These are phyloP conservation scores for Globisporangium cystogenes DNA, from an alignment of 352 stramenopile species.

Conservation along the genomic window DNA sequence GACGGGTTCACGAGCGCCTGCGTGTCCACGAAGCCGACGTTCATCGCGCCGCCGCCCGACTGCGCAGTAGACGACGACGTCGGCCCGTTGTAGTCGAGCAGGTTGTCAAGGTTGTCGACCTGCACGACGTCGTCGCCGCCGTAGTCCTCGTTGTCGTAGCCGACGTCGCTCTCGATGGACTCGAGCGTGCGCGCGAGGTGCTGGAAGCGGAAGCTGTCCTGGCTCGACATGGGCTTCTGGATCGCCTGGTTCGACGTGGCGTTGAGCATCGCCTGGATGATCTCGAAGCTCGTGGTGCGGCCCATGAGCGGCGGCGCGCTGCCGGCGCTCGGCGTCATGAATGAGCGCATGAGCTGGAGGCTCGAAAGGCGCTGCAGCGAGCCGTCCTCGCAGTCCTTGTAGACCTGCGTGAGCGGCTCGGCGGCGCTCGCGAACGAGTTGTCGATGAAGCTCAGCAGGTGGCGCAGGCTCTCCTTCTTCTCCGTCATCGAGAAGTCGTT, in stretches of 20 bases:
- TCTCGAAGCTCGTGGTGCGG: conserved; percentile 82
- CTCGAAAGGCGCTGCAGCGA: conserved; percentile 67
- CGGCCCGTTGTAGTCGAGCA: conserved; percentile 66
- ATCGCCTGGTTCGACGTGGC: conserved; percentile 80
- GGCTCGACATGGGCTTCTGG: conserved; percentile 83
- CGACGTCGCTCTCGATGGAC: conserved; percentile 77
- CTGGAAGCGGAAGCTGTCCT: conserved; percentile 85
- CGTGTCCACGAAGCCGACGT: conserved; percentile 54
- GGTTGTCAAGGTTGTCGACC: conserved; percentile 82
- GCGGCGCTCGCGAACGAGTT: conserved; percentile 73
- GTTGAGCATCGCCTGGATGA: conserved; percentile 86
- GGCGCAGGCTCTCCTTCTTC: conserved; percentile 82
- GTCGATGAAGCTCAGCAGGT: conserved; percentile 81
- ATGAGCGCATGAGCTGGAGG: conserved; percentile 76
- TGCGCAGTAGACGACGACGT: background rate
- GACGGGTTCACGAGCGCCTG: conserved; percentile 58
- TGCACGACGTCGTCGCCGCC: conserved; percentile 75
- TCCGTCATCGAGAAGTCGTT: conserved; percentile 80
- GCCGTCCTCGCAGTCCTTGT: conserved; percentile 73
- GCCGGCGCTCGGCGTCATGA: conserved; percentile 38
- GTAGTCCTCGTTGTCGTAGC: conserved; percentile 82
- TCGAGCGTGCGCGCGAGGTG: conserved; percentile 72
- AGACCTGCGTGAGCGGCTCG: conserved; percentile 74
- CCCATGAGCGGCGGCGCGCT: conserved; percentile 34
- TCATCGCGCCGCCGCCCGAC: conserved; percentile 10